Conservation (phyloP, 2,329 filamentous ascomycete genomes). For the Arachnopeziza araneosa region DNA sequence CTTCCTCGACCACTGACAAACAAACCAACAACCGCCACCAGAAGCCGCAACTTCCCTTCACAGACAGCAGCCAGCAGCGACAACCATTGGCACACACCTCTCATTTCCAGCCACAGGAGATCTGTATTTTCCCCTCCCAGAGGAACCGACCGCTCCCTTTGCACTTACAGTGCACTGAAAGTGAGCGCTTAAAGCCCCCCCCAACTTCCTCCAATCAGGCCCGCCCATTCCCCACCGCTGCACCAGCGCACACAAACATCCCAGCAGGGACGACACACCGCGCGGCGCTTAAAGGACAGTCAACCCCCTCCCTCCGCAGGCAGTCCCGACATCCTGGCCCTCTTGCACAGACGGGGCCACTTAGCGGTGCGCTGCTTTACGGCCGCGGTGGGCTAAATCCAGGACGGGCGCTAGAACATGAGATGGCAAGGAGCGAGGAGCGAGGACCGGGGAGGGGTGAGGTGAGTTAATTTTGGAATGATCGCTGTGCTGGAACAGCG, state of each 20-base stretch:
- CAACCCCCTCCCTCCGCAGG: not conserved
- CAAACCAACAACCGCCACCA: not conserved
- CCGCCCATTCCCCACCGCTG: not conserved
- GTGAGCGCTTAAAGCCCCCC: not conserved
- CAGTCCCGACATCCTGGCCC: not conserved
- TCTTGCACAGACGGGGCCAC: not conserved
- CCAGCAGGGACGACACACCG: not conserved
- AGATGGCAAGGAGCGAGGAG: not conserved
- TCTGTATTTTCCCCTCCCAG: not conserved
- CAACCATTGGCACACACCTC: not conserved
- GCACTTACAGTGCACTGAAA: not conserved
- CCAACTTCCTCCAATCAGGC: not conserved
- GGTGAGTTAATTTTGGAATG: not conserved
- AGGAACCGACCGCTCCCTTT: not conserved
- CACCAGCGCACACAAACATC: not conserved
- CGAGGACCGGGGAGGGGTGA: no score
- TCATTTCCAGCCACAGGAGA: not conserved
- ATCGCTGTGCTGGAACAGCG: not conserved
- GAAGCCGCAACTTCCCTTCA: not conserved
- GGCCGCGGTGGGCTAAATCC: not conserved
- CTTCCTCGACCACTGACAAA: not conserved
- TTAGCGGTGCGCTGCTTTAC: not conserved
- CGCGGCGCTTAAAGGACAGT: slow-evolving; percentile 8
- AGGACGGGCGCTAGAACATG: not conserved
- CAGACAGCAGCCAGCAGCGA: not conserved